Conservation (phyloP, 2,329 filamentous ascomycete species). For the Nannizziopsis barbatae region DNA sequence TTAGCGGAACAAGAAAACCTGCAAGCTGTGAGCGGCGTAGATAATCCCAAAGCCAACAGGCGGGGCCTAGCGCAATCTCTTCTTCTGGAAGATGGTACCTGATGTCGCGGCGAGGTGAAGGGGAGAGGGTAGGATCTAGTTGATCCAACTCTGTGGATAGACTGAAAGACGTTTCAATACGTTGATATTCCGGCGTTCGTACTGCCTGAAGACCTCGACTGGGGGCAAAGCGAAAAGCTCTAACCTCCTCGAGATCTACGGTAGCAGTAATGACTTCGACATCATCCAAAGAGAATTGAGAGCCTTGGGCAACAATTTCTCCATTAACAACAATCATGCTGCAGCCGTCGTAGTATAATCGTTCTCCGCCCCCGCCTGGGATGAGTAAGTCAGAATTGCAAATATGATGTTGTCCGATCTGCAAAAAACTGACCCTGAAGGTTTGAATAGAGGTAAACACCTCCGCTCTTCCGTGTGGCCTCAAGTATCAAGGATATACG, state of each 20-base stretch:
- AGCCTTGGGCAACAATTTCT: slow-evolving; percentile 20
- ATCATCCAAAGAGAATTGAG: slow-evolving; percentile 40
- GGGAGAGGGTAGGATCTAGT: slow-evolving; percentile 13
- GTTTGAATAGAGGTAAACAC: slow-evolving; percentile 26
- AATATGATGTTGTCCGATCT: background rate
- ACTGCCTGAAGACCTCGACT: slow-evolving; percentile 24
- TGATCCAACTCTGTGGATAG: slow-evolving; percentile 19
- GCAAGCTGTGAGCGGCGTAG: slow-evolving; percentile 21
- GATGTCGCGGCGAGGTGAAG: slow-evolving; percentile 15
- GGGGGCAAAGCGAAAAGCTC: slow-evolving; percentile 26
- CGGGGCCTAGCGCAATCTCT: slow-evolving; percentile 21
- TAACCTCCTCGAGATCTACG: slow-evolving; percentile 58
- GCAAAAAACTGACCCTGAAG: background rate
- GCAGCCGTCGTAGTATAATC: slow-evolving; percentile 44
- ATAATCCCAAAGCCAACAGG: slow-evolving; percentile 26
- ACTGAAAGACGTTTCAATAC: slow-evolving; percentile 23
- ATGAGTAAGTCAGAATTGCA: background rate
- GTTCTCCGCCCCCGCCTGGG: slow-evolving; percentile 7
- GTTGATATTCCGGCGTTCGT: slow-evolving; percentile 19
- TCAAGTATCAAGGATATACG: slow-evolving; percentile 53
- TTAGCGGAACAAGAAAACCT: slow-evolving; percentile 26
- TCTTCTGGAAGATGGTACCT: slow-evolving; percentile 20
- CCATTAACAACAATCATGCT: slow-evolving; percentile 53
- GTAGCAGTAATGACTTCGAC: slow-evolving; percentile 55
- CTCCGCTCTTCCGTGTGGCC: slow-evolving; percentile 39